These are phyloP conservation scores for Cercospora nicotianae DNA, from an alignment of 2,329 filamentous ascomycete genomes.

Conservation along the genomic window DNA sequence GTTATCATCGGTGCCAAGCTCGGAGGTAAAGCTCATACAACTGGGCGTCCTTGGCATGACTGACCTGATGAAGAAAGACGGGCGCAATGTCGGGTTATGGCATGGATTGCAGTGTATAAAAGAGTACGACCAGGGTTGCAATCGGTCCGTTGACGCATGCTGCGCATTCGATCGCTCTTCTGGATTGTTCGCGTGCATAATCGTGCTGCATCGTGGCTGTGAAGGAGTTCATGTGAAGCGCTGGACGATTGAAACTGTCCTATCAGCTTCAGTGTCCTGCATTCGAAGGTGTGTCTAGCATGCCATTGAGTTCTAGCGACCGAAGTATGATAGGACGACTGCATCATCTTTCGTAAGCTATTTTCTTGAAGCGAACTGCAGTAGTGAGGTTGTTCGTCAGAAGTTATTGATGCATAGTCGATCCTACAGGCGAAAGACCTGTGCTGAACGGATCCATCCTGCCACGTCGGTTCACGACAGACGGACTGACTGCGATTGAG, in stretches of 20 bases:
- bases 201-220: neutral
- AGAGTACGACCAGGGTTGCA: neutral
- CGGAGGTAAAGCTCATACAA: constrained; percentile 3
- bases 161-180: neutral
- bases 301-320: neutral
- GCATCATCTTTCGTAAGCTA: neutral
- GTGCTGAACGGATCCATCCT: neutral
- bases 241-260: neutral
- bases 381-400: neutral
- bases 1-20: constrained; percentile 3
- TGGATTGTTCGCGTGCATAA: neutral
- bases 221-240: neutral
- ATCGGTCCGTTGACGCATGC: neutral
- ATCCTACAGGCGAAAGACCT: neutral
- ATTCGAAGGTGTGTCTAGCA: neutral
- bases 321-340: neutral
- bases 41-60: constrained; percentile 32
- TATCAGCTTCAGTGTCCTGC: neutral
- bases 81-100: neutral
- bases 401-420: neutral
- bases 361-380: neutral
- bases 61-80: constrained; percentile 18
- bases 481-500: neutral
- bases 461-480: neutral
- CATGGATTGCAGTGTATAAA: neutral